These are phyloP conservation scores for Ceratobasidium sp. DNA, from an alignment of 1,284 basidiomycete genomes.

Conservation along the genomic window DNA sequence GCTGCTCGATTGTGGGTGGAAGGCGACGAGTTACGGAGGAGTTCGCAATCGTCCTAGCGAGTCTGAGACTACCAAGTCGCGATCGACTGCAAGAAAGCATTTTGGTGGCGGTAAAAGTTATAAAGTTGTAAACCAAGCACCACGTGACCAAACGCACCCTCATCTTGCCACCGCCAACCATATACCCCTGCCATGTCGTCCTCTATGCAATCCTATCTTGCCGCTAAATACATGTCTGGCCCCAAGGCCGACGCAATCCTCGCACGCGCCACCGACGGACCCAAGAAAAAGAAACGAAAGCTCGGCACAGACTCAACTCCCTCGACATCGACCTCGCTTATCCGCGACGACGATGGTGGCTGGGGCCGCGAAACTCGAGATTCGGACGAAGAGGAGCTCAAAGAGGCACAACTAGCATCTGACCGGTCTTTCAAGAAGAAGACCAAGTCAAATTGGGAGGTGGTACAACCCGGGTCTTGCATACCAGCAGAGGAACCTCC, in stretches of 20 bases:
- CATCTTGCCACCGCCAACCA: conserved; percentile 16
- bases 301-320: conserved; percentile 56
- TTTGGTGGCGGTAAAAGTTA: neutral
- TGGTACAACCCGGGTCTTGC: conserved; percentile 68
- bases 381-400: conserved; percentile 58
- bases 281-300: conserved; percentile 79
- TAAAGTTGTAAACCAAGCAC: neutral
- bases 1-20: conserved; percentile 49
- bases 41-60: neutral
- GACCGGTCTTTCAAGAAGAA: conserved; percentile 85
- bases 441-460: conserved; percentile 54
- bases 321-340: conserved; percentile 61
- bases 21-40: conserved; percentile 17
- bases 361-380: conserved; percentile 66
- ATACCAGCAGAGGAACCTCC: conserved; percentile 67
- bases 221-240: conserved; percentile 94
- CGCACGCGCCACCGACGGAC: conserved; percentile 70
- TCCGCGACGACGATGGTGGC: conserved; percentile 65
- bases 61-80: neutral
- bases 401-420: conserved; percentile 66
- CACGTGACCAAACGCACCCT: conserved; percentile 15
- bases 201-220: conserved; percentile 78
- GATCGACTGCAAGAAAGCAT: conserved; percentile 27
- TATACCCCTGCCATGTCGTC: conserved; percentile 43
- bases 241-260: conserved; percentile 97